Evolutionary conservation across 371 early-diverging fungal genomes (phyloP).

Genomic region (Rhizomucor pusillus): DNA sequence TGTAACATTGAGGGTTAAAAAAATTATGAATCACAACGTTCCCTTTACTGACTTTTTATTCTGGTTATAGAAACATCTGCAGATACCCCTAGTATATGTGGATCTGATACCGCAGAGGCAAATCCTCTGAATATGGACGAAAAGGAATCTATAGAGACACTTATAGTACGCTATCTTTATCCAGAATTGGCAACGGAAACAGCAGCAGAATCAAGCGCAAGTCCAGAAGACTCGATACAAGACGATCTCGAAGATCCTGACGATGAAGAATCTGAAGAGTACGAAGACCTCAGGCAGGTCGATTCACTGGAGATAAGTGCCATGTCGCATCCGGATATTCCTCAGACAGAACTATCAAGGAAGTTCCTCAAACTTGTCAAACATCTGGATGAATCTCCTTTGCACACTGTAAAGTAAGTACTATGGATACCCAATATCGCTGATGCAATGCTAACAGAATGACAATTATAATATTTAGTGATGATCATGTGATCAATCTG

Average conservation of each 20-base stretch:
- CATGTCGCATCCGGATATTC: constrained; percentile 5
- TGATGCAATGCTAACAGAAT: background rate
- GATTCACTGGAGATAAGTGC: background rate
- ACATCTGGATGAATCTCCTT: constrained; percentile 11
- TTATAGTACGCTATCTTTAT: no score
- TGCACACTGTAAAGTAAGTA: constrained; percentile 27
- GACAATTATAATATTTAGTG: background rate
- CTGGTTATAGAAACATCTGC: no score
- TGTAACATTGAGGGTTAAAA: no score
- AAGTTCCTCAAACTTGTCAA: constrained; percentile 10
- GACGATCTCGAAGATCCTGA: constrained; percentile 7
- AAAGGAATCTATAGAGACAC: no score
- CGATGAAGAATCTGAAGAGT: constrained; percentile 11
- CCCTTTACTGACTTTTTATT: no score
- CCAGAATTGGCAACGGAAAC: no score
- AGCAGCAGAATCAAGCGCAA: no score
- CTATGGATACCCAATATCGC: background rate
- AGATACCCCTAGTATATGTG: no score
- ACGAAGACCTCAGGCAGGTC: constrained; percentile 8
- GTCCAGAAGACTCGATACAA: no score
- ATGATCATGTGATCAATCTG: constrained; percentile 1
- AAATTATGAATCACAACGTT: no score
- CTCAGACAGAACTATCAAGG: constrained; percentile 10
- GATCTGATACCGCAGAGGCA: no score
- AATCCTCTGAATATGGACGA: no score